A percentile compares a stretch with the other conserved stretches of the same genome.
These are phyloP conservation scores for Hebeloma cylindrosporum DNA, from an alignment of 768 basidiomycete species.

Conservation along the genomic window DNA sequence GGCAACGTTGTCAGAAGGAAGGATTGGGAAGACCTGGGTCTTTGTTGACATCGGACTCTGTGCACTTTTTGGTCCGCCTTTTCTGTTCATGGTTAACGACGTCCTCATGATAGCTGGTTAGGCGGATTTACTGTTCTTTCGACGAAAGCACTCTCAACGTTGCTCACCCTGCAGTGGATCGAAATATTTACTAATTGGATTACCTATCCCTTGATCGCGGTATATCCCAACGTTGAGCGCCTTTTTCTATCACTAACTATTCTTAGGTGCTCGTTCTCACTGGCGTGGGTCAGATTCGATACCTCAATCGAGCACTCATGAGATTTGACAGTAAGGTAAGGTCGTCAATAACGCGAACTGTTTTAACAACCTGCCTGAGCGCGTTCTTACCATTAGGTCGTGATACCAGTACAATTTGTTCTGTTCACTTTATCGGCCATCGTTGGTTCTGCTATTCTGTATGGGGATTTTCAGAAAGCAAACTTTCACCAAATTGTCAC, in stretches of 20 bases:
- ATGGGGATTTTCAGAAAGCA: slow-evolving; percentile 87
- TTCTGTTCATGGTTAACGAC: not conserved
- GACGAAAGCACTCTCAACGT: slow-evolving; percentile 88
- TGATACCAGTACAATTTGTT: slow-evolving; percentile 94
- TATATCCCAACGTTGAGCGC: slow-evolving; percentile 35
- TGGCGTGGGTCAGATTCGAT: slow-evolving; percentile 81
- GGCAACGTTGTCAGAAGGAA: slow-evolving; percentile 62
- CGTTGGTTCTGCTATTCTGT: slow-evolving; percentile 88
- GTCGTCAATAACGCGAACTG: not conserved
- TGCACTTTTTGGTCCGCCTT: slow-evolving; percentile 69
- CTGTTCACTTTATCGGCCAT: slow-evolving; percentile 93
- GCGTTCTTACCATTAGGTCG: slow-evolving; percentile 60
- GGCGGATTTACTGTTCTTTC: slow-evolving; percentile 94
- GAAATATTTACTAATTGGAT: slow-evolving; percentile 78
- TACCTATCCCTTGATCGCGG: slow-evolving; percentile 76
- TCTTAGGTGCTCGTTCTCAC: slow-evolving; percentile 65
- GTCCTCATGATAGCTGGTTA: slow-evolving; percentile 22
- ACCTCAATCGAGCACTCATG: slow-evolving; percentile 86
- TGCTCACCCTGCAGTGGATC: slow-evolving; percentile 78
- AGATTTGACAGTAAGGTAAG: slow-evolving; percentile 88
- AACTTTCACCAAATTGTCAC: slow-evolving; percentile 80
- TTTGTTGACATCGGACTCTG: slow-evolving; percentile 88
- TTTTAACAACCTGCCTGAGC: slow-evolving; percentile 6
- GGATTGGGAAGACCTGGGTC: slow-evolving; percentile 64
- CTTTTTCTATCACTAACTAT: not conserved